Evolutionary conservation across 768 basidiomycete species (phyloP).

Genomic region (Lentinula detonsa): DNA sequence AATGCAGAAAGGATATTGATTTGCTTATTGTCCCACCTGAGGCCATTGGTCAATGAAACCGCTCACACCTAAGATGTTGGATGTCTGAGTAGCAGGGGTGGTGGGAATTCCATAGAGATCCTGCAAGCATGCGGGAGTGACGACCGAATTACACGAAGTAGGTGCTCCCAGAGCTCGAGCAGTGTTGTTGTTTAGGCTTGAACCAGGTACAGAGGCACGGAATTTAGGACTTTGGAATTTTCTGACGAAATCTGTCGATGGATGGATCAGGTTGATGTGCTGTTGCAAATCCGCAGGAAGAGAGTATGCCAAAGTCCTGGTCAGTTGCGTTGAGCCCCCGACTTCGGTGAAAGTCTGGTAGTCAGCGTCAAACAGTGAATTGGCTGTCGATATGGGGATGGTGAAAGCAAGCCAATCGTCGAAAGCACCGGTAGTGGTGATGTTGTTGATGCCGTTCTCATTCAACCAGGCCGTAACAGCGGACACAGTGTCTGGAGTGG

Average conservation of each 20-base stretch:
- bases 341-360: constrained; percentile 18
- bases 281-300: constrained; percentile 16
- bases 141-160: constrained; percentile 17
- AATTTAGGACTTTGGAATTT: constrained; percentile 10
- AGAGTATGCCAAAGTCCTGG: constrained; percentile 22
- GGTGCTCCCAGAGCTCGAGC: constrained; percentile 15
- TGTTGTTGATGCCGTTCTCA: constrained; percentile 15
- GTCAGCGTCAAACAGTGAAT: constrained; percentile 19
- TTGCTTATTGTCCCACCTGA: constrained; percentile 10
- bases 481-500: constrained; percentile 14
- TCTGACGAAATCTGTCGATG: constrained; percentile 20
- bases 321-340: constrained; percentile 12
- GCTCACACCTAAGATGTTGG: constrained; percentile 23
- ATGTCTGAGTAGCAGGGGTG: constrained; percentile 20
- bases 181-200: constrained; percentile 8
- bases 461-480: constrained; percentile 20
- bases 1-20: not conserved
- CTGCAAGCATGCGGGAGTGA: constrained; percentile 28
- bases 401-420: constrained; percentile 20
- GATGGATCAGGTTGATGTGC: constrained; percentile 23
- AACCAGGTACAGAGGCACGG: constrained; percentile 12
- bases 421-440: constrained; percentile 14
- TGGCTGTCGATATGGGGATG: constrained; percentile 20
- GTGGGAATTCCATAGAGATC: constrained; percentile 27
- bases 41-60: constrained; percentile 28